A percentile compares a stretch with the other conserved stretches of the same genome.
phyloP scores from a whole-genome alignment of 805 yeast genomes.

The Kazachstania taianensis region DNA sequence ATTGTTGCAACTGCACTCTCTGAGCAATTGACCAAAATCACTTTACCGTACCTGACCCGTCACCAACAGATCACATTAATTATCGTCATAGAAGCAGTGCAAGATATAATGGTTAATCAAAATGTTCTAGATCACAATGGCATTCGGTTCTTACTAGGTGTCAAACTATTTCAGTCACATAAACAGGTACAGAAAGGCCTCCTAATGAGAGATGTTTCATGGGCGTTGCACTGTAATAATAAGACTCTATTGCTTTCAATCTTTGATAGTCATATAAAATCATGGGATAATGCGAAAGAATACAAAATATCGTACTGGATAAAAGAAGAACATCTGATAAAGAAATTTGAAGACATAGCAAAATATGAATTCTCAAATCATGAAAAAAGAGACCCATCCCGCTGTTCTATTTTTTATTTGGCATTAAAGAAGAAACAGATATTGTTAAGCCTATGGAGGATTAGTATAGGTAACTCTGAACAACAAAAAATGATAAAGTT shows the following conservation, averaged over 20 bases:
- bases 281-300: conserved; percentile 52
- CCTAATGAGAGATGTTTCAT: conserved; percentile 70
- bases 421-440: conserved; percentile 72
- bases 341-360: conserved; percentile 59
- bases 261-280: conserved; percentile 32
- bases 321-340: conserved; percentile 35
- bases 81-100: conserved; percentile 55
- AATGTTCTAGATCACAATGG: conserved; percentile 43
- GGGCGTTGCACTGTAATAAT: conserved; percentile 81
- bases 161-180: conserved; percentile 53
- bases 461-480: conserved; percentile 65
- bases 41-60: conserved; percentile 74
- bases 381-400: conserved; percentile 59
- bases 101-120: conserved; percentile 39
- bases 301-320: conserved; percentile 70
- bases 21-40: conserved; percentile 50
- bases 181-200: conserved; percentile 40
- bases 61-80: conserved; percentile 84
- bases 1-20: conserved; percentile 39
- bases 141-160: conserved; percentile 57
- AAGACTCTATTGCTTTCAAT: conserved; percentile 53
- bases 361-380: conserved; percentile 52
- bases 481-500: conserved; percentile 74
- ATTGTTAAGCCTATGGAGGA: conserved; percentile 74
- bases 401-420: conserved; percentile 63